Evolutionary conservation across 2,329 filamentous ascomycete genomes (phyloP).

Genomic region (Sclerotinia sclerotiorum): DNA sequence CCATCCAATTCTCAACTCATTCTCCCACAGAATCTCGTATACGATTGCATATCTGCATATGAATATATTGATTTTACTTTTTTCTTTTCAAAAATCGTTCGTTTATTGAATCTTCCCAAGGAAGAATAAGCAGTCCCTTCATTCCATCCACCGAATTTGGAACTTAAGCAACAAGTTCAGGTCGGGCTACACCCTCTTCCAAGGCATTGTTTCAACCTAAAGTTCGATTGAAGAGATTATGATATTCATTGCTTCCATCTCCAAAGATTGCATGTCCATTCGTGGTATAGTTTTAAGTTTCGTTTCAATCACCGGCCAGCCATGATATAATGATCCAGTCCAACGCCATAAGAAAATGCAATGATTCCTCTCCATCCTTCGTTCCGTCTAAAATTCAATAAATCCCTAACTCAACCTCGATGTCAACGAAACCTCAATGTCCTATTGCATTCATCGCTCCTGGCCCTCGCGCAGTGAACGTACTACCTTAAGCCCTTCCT

Average conservation of each 20-base stretch:
- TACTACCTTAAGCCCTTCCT: conserved; percentile 31
- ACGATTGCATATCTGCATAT: background rate
- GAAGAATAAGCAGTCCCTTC: background rate
- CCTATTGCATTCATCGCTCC: background rate
- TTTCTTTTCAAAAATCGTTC: background rate
- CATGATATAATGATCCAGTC: conserved; percentile 16
- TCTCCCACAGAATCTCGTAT: background rate
- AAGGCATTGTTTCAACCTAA: conserved; percentile 1
- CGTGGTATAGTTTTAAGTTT: conserved; percentile 19
- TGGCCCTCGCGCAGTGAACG: background rate
- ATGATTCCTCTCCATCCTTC: conserved; percentile 11
- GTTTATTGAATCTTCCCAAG: background rate
- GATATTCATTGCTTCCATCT: conserved; percentile 3
- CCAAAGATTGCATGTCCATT: conserved; percentile 8
- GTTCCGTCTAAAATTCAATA: background rate
- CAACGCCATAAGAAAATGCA: conserved; percentile 20
- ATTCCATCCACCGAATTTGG: background rate
- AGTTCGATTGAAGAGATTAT: background rate
- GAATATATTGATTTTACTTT: background rate
- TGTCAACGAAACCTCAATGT: conserved; percentile 3
- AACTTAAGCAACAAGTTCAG: background rate
- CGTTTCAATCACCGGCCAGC: conserved; percentile 10
- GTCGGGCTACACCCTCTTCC: no score
- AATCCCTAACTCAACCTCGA: background rate
- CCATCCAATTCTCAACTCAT: background rate